Evolutionary conservation across 1,139 yeast genomes (phyloP).

Genomic region (Pichia sp.): DNA sequence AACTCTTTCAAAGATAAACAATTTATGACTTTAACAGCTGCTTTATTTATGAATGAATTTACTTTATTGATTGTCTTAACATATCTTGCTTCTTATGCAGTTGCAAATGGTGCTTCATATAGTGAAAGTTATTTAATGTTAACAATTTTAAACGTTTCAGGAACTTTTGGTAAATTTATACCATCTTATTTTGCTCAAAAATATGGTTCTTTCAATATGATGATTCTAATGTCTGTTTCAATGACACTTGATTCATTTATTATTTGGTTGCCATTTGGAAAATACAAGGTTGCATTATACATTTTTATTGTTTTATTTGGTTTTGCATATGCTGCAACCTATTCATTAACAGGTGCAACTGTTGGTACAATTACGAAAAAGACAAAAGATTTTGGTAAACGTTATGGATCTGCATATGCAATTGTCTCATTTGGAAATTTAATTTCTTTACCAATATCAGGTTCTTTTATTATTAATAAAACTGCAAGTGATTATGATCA

Average conservation of each 20-base stretch:
- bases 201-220: conserved; percentile 53
- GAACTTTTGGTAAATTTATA: conserved; percentile 50
- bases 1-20: conserved; percentile 37
- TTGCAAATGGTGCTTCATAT: conserved; percentile 45
- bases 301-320: conserved; percentile 38
- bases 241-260: conserved; percentile 35
- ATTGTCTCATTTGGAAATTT: conserved; percentile 55
- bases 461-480: conserved; percentile 39
- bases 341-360: conserved; percentile 33
- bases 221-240: conserved; percentile 37
- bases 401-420: conserved; percentile 65
- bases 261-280: conserved; percentile 52
- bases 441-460: conserved; percentile 47
- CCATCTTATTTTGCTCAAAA: conserved; percentile 51
- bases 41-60: conserved; percentile 26
- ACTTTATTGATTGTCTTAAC: conserved; percentile 29
- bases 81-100: conserved; percentile 48
- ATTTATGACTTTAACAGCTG: conserved; percentile 27
- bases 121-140: conserved; percentile 44
- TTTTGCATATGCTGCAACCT: conserved; percentile 30
- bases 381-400: conserved; percentile 59
- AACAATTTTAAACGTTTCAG: conserved; percentile 52
- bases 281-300: conserved; percentile 34
- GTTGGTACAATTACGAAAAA: conserved; percentile 53
- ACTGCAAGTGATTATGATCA: conserved; percentile 27